phyloP scores from a whole-genome alignment of 169 alveolate genomes.

The Cryptosporidium canis region DNA sequence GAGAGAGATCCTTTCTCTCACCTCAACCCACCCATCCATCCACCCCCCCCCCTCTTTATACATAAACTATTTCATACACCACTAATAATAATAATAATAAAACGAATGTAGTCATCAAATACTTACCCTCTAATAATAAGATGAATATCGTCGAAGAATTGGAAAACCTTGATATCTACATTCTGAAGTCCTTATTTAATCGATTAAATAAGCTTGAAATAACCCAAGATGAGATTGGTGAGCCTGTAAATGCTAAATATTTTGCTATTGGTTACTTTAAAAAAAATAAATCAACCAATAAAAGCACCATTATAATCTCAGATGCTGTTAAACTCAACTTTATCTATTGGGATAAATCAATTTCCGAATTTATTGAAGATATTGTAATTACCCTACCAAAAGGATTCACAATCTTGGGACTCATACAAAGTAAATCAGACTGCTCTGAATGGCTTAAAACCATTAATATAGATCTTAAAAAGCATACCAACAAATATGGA shows the following conservation, averaged over 20 bases:
- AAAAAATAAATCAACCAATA: neutral
- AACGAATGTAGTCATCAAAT: neutral
- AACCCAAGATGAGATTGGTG: constrained; percentile 30
- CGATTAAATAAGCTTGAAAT: constrained; percentile 10
- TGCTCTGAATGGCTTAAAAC: constrained; percentile 19
- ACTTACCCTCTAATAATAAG: neutral
- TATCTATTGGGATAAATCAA: constrained; percentile 25
- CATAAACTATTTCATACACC: no score
- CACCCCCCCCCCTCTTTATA: no score
- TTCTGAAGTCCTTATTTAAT: neutral
- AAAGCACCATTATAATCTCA: constrained; percentile 17
- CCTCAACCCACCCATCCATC: no score
- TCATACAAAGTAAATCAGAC: constrained; percentile 10
- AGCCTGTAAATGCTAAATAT: constrained; percentile 24
- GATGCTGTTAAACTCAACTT: constrained; percentile 25
- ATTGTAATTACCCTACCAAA: constrained; percentile 20
- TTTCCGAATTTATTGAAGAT: constrained; percentile 42
- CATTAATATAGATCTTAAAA: neutral
- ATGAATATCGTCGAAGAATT: constrained; percentile 3
- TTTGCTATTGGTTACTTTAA: constrained; percentile 39
- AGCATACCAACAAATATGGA: neutral
- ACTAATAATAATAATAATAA: no score
- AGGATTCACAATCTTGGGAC: constrained; percentile 44
- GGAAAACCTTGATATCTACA: constrained; percentile 7
- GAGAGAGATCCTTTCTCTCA: no score